phyloP scores from a whole-genome alignment of 768 basidiomycete species.

The Tulasnella sp. region DNA sequence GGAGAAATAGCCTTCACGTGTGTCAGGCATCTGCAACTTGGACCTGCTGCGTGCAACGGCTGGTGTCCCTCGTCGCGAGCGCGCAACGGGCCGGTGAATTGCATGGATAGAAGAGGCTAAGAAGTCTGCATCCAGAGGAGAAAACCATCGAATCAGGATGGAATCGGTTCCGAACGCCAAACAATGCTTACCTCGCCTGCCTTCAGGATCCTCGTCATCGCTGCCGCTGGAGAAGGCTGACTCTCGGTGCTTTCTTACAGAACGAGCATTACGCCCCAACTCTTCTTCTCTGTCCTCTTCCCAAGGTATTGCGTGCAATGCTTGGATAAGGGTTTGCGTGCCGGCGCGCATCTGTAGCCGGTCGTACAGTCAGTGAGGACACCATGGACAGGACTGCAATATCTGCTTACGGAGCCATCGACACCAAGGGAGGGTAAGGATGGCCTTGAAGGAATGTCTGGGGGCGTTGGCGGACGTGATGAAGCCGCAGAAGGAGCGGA shows the following conservation, averaged over 20 bases:
- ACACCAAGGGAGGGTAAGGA: slow-evolving; percentile 28
- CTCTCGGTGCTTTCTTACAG: neutral
- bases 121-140: slow-evolving; percentile 26
- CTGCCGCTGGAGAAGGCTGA: slow-evolving; percentile 26
- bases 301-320: slow-evolving; percentile 75
- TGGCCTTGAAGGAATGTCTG: slow-evolving; percentile 32
- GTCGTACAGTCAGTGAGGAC: neutral
- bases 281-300: slow-evolving; percentile 55
- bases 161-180: neutral
- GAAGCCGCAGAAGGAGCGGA: slow-evolving; percentile 20
- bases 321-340: slow-evolving; percentile 81
- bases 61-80: slow-evolving; percentile 11
- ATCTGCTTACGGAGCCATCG: slow-evolving; percentile 49
- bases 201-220: slow-evolving; percentile 43
- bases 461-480: slow-evolving; percentile 26
- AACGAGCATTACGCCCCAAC: slow-evolving; percentile 36
- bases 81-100: slow-evolving; percentile 53
- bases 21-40: neutral
- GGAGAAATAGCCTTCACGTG: slow-evolving; percentile 2
- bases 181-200: slow-evolving; percentile 1
- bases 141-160: neutral
- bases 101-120: slow-evolving; percentile 81
- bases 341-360: slow-evolving; percentile 62
- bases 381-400: neutral
- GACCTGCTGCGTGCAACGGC: neutral